phyloP scores from a whole-genome alignment of 2,329 filamentous ascomycete genomes.

The Alternaria ethzedia region DNA sequence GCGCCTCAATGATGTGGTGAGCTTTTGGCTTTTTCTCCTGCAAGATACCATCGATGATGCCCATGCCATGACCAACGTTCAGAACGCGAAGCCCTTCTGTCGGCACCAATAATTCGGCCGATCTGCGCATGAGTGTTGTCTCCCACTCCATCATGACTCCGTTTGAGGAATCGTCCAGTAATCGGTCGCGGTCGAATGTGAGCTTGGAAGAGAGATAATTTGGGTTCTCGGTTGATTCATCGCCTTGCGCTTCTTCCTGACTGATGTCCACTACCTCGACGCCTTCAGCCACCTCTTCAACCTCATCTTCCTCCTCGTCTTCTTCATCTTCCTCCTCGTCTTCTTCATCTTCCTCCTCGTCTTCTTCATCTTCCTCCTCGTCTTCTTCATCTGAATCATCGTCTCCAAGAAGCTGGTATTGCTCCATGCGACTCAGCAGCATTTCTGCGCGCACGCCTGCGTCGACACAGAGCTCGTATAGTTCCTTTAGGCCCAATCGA shows the following conservation, averaged over 20 bases:
- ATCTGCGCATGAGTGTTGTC: constrained; percentile 55
- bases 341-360: constrained; percentile 55
- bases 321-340: constrained; percentile 57
- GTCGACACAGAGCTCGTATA: constrained; percentile 86
- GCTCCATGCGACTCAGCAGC: constrained; percentile 80
- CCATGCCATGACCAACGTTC: constrained; percentile 60
- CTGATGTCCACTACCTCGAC: constrained; percentile 36
- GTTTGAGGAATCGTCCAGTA: constrained; percentile 57
- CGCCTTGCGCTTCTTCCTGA: constrained; percentile 29
- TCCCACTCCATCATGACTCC: constrained; percentile 64
- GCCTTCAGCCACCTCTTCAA: constrained; percentile 32
- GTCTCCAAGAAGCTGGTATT: constrained; percentile 75
- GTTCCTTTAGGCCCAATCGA: constrained; percentile 67
- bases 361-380: constrained; percentile 54
- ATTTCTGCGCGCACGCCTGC: constrained; percentile 91
- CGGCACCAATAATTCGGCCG: constrained; percentile 52
- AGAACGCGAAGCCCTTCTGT: constrained; percentile 52
- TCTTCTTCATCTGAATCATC: constrained; percentile 59
- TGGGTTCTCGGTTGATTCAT: constrained; percentile 52
- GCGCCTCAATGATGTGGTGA: constrained; percentile 61
- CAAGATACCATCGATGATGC: constrained; percentile 57
- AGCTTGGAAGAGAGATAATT: constrained; percentile 57
- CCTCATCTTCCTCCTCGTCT: constrained; percentile 54
- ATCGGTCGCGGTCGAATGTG: constrained; percentile 54
- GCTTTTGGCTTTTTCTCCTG: constrained; percentile 52